A percentile compares a stretch with the other conserved stretches of the same genome.
Evolutionary conservation across 257 asterid species (phyloP).

Genomic region (Solanum gandarillasii): DNA sequence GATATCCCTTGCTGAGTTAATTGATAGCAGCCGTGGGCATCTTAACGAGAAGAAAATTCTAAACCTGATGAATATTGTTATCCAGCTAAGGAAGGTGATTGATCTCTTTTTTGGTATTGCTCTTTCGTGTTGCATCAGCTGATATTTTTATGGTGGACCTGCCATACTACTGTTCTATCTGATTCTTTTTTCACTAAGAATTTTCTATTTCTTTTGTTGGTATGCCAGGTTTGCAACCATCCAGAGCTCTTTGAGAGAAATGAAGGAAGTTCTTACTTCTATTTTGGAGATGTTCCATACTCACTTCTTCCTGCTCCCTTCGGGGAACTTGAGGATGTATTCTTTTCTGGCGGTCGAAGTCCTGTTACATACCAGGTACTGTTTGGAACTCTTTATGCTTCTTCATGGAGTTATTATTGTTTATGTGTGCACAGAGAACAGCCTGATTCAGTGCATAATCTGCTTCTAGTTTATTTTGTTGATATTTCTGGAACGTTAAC

Average conservation of each 20-base stretch:
- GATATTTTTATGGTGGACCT: not conserved
- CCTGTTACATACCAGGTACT: slow-evolving; percentile 77
- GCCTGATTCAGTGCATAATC: not conserved
- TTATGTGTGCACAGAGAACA: not conserved
- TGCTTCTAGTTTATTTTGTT: not conserved
- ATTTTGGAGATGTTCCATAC: slow-evolving; percentile 77
- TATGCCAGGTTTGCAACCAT: slow-evolving; percentile 85
- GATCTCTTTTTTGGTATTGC: not conserved
- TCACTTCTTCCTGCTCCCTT: slow-evolving; percentile 85
- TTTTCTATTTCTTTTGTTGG: not conserved
- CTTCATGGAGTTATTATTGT: not conserved
- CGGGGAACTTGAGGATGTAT: slow-evolving; percentile 77
- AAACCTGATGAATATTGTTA: slow-evolving; percentile 96
- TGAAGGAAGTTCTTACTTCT: slow-evolving; percentile 81
- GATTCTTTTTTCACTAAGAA: not conserved
- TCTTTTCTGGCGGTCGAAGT: slow-evolving; percentile 71
- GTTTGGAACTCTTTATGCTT: not conserved
- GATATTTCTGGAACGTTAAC: not conserved
- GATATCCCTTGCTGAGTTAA: slow-evolving; percentile 89
- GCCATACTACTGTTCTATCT: not conserved
- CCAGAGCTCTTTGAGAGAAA: slow-evolving; percentile 98
- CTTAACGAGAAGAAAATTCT: slow-evolving; percentile 85
- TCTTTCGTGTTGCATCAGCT: not conserved
- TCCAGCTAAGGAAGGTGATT: slow-evolving; percentile 91
- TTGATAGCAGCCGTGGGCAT: slow-evolving; percentile 91